Evolutionary conservation across 371 early-diverging fungal genomes (phyloP), one percentile per base, ranked within the genome.

Genomic region (Lichtheimia ornata): DNA sequence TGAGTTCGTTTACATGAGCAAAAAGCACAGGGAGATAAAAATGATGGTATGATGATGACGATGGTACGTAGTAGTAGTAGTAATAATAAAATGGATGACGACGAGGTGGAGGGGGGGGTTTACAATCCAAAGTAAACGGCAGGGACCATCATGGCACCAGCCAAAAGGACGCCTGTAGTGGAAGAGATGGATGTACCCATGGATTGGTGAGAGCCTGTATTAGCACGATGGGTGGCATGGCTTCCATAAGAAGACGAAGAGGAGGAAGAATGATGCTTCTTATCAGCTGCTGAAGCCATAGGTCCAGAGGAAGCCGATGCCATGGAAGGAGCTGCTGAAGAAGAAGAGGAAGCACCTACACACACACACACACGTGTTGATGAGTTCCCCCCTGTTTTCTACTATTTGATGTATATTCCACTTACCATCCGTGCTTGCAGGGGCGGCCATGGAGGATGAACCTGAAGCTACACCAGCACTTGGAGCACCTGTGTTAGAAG

Each of bases 371-470:
- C 28, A 28, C 28, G 28, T 18, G 50, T 3, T 12, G 18, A 22
- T 51, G 2, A 22, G 7, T 51, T n/a, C n/a, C 22, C 11, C 3
- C 22, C 5, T 13, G 12, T 14, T 24, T 51, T 22, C 22, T 22
- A 22, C n/a, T n/a, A n/a, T n/a, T n/a, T n/a, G n/a, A n/a, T n/a
- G n/a, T n/a, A n/a, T n/a, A n/a, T n/a, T n/a, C n/a, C n/a, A n/a
- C 54, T 53, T 53, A 54, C 54, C 54, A 41, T 22, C 41, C 18
- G n/a, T 50, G 24, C 52, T 22, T 28, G 27, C 54, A 20, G 54
- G 20, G 5, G 54, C 30, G 4, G 5, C 35, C 35, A 35, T 35
- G 35, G 35, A 35, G 2, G 35, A 35, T 35, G 35, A 11, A 11
- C 35, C 35, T 35, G 35, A 35, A 35, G 35, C 35, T 35, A 11